Conservation (phyloP, 2,329 filamentous ascomycete genomes). For the Fusarium bactridioides region DNA sequence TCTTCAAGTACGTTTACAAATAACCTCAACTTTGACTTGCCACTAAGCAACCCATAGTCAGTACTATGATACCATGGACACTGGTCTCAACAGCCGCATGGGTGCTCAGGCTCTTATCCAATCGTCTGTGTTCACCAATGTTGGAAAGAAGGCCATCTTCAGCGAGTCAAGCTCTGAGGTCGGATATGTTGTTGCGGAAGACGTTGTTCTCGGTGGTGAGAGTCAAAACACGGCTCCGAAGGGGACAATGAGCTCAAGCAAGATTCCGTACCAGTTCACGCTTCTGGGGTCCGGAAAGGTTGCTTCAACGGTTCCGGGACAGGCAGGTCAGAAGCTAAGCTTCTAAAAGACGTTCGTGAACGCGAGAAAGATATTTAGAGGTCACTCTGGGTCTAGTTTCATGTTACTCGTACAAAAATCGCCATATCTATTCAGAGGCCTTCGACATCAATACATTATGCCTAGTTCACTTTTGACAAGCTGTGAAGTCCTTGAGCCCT, state of each 20-base stretch:
- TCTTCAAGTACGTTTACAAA: conserved; percentile 39
- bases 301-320: conserved; percentile 10
- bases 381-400: rapidly evolving
- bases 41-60: conserved; percentile 5
- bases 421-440: not conserved
- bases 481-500: conserved; percentile 41
- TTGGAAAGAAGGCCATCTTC: conserved; percentile 39
- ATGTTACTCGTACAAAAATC: rapidly evolving
- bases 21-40: rapidly evolving
- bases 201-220: conserved; percentile 24
- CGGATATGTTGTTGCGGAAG: conserved; percentile 25
- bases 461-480: not conserved
- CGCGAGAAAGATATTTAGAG: not conserved
- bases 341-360: not conserved
- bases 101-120: conserved; percentile 36
- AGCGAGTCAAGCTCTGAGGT: conserved; percentile 27
- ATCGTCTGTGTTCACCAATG: conserved; percentile 34
- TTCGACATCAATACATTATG: too few relatives aligned
- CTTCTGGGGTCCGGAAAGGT: conserved; percentile 28
- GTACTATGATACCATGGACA: conserved; percentile 40
- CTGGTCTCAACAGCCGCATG: conserved; percentile 38
- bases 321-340: conserved; percentile 27
- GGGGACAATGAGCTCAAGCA: conserved; percentile 3
- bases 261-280: conserved; percentile 23
- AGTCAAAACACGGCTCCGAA: conserved; percentile 23